Percentiles rank a stretch among this genome's conserved stretches.
Conservation (phyloP, 805 yeast species). For the Candida boleticola region DNA sequence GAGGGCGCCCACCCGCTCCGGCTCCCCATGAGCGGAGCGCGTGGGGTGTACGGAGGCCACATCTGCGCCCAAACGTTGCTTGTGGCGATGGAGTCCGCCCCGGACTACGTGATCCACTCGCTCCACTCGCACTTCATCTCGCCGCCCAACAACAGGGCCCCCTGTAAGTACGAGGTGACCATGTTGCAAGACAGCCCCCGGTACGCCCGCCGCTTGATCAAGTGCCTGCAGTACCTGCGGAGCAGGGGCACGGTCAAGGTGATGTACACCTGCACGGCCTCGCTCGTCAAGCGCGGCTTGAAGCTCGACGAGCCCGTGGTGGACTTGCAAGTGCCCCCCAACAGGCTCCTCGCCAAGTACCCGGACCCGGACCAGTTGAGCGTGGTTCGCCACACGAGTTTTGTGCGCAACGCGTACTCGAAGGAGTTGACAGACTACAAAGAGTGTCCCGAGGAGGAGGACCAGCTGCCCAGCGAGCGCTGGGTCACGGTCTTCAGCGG, state of each 20-base stretch:
- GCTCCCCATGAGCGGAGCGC: slow-evolving; percentile 43
- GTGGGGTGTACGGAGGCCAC: slow-evolving; percentile 73
- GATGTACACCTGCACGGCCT: slow-evolving; percentile 51
- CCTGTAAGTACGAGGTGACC: slow-evolving; percentile 53
- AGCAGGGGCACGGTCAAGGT: slow-evolving; percentile 33
- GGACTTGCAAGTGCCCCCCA: slow-evolving; percentile 14
- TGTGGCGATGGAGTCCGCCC: slow-evolving; percentile 54
- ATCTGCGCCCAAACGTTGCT: slow-evolving; percentile 62
- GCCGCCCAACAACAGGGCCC: slow-evolving; percentile 47
- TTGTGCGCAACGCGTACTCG: slow-evolving; percentile 34
- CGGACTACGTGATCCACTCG: slow-evolving; percentile 50
- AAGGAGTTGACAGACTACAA: slow-evolving; percentile 33
- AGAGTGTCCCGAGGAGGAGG: slow-evolving; percentile 34
- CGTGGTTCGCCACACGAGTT: slow-evolving; percentile 34
- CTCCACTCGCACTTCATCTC: slow-evolving; percentile 60
- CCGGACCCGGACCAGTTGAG: slow-evolving; percentile 23
- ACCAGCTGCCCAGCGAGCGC: slow-evolving; percentile 29
- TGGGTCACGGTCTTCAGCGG: slow-evolving; percentile 43
- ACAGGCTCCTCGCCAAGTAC: slow-evolving; percentile 21
- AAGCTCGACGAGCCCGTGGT: slow-evolving; percentile 4
- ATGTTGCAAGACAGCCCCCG: slow-evolving; percentile 52
- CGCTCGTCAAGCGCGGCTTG: slow-evolving; percentile 29
- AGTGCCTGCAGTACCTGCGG: slow-evolving; percentile 44
- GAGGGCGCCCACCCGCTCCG: slow-evolving; percentile 34
- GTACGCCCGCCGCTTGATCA: slow-evolving; percentile 51